Conservation (phyloP, 345 rosid genomes). For the Draba incana region DNA sequence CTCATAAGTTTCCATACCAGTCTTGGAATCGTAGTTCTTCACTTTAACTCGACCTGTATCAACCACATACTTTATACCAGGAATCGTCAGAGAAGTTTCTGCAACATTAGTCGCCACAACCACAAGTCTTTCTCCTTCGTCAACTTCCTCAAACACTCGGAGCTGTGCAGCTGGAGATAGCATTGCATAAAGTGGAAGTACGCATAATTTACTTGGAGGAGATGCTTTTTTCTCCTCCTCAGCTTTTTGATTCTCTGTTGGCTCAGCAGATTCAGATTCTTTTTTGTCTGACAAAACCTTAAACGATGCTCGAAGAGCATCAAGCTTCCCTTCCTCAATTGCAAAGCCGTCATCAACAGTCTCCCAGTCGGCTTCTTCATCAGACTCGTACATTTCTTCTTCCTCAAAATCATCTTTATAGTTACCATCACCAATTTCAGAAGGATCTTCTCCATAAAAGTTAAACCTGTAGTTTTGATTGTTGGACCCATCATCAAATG, state of each 20-base stretch:
- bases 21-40: conserved; percentile 69
- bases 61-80: conserved; percentile 91
- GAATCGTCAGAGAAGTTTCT: conserved; percentile 93
- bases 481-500: conserved; percentile 52
- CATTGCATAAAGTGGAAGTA: conserved; percentile 92
- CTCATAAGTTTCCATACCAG: conserved; percentile 78
- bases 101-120: conserved; percentile 97
- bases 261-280: conserved; percentile 37
- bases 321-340: conserved; percentile 47
- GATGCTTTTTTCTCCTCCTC: conserved; percentile 38
- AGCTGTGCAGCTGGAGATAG: conserved; percentile 88
- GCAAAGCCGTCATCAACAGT: conserved; percentile 43
- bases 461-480: conserved; percentile 57
- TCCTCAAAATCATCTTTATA: conserved; percentile 32
- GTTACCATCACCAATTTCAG: conserved; percentile 37
- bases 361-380: conserved; percentile 75
- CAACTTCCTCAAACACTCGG: conserved; percentile 69
- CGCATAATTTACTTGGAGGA: conserved; percentile 47
- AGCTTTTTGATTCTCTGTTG: conserved; percentile 35
- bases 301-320: conserved; percentile 76
- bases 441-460: conserved; percentile 58
- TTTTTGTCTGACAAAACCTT: conserved; percentile 61
- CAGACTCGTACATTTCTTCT: conserved; percentile 52
- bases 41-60: conserved; percentile 93
- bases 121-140: conserved; percentile 83